These are phyloP conservation scores for Domatiomyces globalis DNA, from an alignment of 2,329 filamentous ascomycete species.

Conservation along the genomic window DNA sequence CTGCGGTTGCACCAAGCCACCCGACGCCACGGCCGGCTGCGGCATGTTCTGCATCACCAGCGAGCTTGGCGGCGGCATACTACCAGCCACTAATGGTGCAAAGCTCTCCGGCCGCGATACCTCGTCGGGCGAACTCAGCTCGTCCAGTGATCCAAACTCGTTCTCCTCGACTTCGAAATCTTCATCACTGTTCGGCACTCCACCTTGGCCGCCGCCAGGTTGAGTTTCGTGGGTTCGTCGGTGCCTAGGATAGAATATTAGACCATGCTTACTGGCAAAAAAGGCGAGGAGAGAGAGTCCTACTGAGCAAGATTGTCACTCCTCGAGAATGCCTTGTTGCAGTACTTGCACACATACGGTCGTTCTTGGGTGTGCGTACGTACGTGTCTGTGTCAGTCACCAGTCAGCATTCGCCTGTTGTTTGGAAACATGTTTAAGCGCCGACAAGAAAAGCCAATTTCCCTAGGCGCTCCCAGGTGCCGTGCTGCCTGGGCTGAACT, in stretches of 20 bases:
- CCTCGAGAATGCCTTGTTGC: constrained; percentile 96
- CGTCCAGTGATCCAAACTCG: constrained; percentile 65
- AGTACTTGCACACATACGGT: constrained; percentile 93
- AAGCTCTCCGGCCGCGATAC: constrained; percentile 10
- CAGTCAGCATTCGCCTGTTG: constrained; percentile 36
- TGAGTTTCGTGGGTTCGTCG: constrained; percentile 68
- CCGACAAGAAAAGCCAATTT: neutral
- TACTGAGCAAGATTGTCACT: constrained; percentile 99
- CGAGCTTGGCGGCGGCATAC: constrained; percentile 17
- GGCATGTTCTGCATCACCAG: constrained; percentile 16
- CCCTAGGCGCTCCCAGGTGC: neutral
- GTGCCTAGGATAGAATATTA: constrained; percentile 36
- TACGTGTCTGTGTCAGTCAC: constrained; percentile 56
- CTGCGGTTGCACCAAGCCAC: constrained; percentile 18
- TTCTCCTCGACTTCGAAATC: constrained; percentile 83
- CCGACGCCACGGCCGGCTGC: constrained; percentile 17
- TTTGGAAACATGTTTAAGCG: neutral
- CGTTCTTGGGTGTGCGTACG: constrained; percentile 98
- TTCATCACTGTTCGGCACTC: constrained; percentile 46
- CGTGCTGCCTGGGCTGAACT: constrained; percentile 18
- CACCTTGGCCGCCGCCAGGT: constrained; percentile 37
- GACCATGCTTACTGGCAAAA: neutral
- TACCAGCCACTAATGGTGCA: constrained; percentile 10
- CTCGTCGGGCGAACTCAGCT: constrained; percentile 49
- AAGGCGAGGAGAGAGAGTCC: constrained; percentile 20